phyloP scores from a whole-genome alignment of 306 rosid species.

The Acmispon strigosus region DNA sequence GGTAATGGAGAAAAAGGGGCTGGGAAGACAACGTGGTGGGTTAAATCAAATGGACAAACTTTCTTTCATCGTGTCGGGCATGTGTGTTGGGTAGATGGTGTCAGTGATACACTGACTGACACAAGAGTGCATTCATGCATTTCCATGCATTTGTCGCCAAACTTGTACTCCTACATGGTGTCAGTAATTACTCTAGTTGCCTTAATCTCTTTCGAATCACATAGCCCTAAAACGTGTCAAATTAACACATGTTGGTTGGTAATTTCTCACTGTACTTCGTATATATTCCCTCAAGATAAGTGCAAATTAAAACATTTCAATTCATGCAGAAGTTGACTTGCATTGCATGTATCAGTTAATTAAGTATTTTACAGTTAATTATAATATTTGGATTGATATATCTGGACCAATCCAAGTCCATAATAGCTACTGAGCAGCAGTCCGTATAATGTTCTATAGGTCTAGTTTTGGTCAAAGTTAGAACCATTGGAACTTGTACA shows the following conservation, averaged over 20 bases:
- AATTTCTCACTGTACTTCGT: not conserved
- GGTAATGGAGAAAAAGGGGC: not conserved
- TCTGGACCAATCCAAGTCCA: no score
- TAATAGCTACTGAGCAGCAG: no score
- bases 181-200: not conserved
- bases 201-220: not conserved
- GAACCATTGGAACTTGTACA: no score
- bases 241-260: not conserved
- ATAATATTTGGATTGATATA: no score
- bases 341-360: no score
- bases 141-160: constrained; percentile 78
- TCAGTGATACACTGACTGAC: constrained; percentile 79
- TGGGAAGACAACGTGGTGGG: constrained; percentile 56
- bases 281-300: no score
- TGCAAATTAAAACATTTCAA: no score
- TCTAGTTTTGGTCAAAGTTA: no score
- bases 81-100: constrained; percentile 60
- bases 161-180: constrained; percentile 56
- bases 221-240: not conserved
- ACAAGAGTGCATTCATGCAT: constrained; percentile 61
- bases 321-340: no score
- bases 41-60: constrained; percentile 59
- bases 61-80: constrained; percentile 64
- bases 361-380: no score
- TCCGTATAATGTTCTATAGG: no score